Evolutionary conservation across 805 yeast genomes (phyloP).

Genomic region (Candida xiaguanensis): DNA sequence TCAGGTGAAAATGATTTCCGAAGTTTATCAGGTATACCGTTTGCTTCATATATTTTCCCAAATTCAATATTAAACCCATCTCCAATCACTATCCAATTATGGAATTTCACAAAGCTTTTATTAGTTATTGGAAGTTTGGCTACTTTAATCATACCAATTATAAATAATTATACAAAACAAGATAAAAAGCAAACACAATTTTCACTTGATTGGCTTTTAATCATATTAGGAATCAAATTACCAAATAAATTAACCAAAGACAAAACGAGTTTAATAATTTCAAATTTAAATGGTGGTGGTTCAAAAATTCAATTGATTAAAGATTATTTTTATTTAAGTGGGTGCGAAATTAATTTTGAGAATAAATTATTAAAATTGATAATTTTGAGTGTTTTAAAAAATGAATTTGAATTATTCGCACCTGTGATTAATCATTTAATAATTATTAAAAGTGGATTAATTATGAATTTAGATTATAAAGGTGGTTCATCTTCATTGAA

Average conservation of each 20-base stretch:
- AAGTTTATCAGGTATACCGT: slow-evolving; percentile 48
- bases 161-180: neutral
- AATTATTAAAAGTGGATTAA: slow-evolving; percentile 21
- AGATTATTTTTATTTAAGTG: slow-evolving; percentile 25
- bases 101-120: slow-evolving; percentile 19
- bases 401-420: slow-evolving; percentile 17
- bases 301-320: slow-evolving; percentile 14
- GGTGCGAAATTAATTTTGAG: slow-evolving; percentile 31
- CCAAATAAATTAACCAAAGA: slow-evolving; percentile 19
- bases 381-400: slow-evolving; percentile 23
- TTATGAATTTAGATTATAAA: slow-evolving; percentile 27
- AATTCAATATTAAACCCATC: slow-evolving; percentile 15
- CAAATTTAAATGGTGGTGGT: slow-evolving; percentile 11
- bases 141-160: slow-evolving; percentile 8
- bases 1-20: slow-evolving; percentile 38
- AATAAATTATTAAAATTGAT: slow-evolving; percentile 27
- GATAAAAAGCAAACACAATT: neutral
- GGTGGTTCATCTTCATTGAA: slow-evolving; percentile 21
- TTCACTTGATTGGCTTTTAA: slow-evolving; percentile 22
- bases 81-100: slow-evolving; percentile 21
- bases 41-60: slow-evolving; percentile 18
- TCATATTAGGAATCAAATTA: slow-evolving; percentile 24
- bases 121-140: slow-evolving; percentile 19
- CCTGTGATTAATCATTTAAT: slow-evolving; percentile 21
- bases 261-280: slow-evolving; percentile 13